Evolutionary conservation across 75 land plant genomes (phyloP), one percentile per base, ranked within the genome.

Genomic region (Pinus tabuliformis): DNA sequence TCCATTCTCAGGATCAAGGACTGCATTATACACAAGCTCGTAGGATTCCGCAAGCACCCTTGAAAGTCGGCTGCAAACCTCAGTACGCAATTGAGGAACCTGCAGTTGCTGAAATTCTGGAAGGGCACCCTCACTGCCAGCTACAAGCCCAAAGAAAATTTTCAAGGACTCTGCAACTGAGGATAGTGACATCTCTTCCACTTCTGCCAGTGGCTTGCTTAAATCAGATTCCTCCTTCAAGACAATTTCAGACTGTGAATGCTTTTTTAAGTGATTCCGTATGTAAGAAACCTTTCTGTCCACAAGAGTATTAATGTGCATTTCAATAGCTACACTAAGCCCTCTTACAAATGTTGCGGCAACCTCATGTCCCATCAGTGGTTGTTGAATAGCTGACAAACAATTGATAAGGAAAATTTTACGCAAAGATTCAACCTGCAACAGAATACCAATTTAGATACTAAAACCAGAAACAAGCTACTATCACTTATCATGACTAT

Each of bases 361-460:
- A 60, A 87, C 81, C 58, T 85, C 86, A 70, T 89, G 85, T 22
- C 81, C 82, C n/a, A 81, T 33, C 63, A 97, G 58, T 57, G 99
- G 99, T 77, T 97, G 92, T 78, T 87, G 90, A 64, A 97, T 97
- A 56, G 93, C 98, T 54, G 88, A 85, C 73, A 97, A 76, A 66
- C 99, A 95, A 77, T 97, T 97, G 77, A 94, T 86, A 13, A 97
- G 90, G 85, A 95, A 97, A 21, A 97, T 92, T 70, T 84, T 96
- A 1, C 92, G 91, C 16, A 90, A 82, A 30, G 89, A 81, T 64
- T 90, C 92, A 9, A 49, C 54, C 54, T 49, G 54, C 54, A 49
- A 49, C 54, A 39, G 49, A 68, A 42, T 11, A 42, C 54, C 6
- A 39, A 21, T 42, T 68, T 39, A 42, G 22, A 68, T 20, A 39